phyloP scores from a whole-genome alignment of 164 flowering plant species.

The Stephania japonica region DNA sequence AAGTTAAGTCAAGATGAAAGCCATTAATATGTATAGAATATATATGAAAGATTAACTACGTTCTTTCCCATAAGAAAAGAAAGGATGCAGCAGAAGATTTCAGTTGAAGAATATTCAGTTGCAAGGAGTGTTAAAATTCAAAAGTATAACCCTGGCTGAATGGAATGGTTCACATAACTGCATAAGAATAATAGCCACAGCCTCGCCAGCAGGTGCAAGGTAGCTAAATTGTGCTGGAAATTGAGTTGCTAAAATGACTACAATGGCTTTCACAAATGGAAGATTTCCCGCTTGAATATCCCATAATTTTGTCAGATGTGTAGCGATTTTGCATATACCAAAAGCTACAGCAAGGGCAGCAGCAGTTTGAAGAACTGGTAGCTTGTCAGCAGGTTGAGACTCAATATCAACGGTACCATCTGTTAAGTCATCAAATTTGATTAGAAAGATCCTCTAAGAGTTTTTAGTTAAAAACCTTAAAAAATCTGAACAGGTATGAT shows the following conservation, averaged over 20 bases:
- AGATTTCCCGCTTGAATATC: constrained; percentile 60
- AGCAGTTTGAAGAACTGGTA: constrained; percentile 56
- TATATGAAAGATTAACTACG: no score
- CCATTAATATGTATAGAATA: no score
- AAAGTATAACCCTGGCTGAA: not conserved
- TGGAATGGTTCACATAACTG: constrained; percentile 41
- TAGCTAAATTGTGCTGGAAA: constrained; percentile 45
- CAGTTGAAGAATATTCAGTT: no score
- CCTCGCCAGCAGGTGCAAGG: constrained; percentile 81
- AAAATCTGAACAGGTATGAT: not conserved
- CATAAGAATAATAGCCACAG: constrained; percentile 62
- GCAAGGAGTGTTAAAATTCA: not conserved
- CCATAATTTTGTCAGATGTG: constrained; percentile 32
- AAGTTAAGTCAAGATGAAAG: no score
- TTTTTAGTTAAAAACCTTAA: not conserved
- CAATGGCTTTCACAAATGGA: constrained; percentile 61
- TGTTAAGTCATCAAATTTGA: constrained; percentile 23
- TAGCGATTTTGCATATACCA: constrained; percentile 54
- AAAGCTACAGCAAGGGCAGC: constrained; percentile 62
- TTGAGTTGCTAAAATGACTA: constrained; percentile 58
- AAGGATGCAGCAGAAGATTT: not conserved
- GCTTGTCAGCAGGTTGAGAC: constrained; percentile 28
- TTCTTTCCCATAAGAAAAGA: not conserved
- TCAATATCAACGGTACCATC: constrained; percentile 30
- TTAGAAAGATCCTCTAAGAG: not conserved